phyloP scores from a whole-genome alignment of 2,329 filamentous ascomycete genomes.

The Fonsecaea pedrosoi region DNA sequence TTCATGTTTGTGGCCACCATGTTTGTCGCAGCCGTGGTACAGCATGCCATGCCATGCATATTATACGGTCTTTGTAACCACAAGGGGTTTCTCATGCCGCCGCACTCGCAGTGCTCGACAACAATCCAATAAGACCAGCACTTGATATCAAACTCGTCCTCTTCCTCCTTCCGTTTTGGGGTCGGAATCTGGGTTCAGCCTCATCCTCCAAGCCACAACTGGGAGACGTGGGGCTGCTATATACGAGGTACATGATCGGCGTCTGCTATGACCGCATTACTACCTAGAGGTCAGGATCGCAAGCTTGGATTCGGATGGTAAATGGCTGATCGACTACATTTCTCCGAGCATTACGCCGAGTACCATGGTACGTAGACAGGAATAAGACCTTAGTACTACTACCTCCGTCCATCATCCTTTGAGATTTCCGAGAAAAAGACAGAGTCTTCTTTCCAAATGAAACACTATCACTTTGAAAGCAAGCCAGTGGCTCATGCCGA shows the following conservation, averaged over 20 bases:
- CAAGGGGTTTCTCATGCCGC: too few species aligned
- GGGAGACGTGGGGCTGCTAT: neutral
- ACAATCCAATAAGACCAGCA: neutral
- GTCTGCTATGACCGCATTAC: slow-evolving; percentile 19
- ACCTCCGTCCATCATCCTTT: neutral
- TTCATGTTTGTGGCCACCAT: too few species aligned
- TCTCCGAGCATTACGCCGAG: slow-evolving; percentile 36
- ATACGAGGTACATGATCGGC: slow-evolving; percentile 5
- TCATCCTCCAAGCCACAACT: neutral
- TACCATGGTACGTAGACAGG: slow-evolving; percentile 3
- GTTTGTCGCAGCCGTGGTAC: too few species aligned
- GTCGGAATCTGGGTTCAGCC: neutral
- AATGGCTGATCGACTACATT: slow-evolving; percentile 9
- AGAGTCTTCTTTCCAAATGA: slow-evolving; percentile 26
- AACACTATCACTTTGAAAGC: slow-evolving; percentile 42
- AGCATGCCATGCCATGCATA: too few species aligned
- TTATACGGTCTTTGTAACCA: too few species aligned
- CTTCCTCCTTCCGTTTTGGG: neutral
- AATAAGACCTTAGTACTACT: neutral
- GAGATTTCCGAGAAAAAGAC: neutral
- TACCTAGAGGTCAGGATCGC: neutral
- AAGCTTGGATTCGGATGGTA: neutral
- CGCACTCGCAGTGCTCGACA: too few species aligned
- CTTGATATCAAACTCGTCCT: neutral
- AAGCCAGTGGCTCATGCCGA: slow-evolving; percentile 54